These are phyloP conservation scores for Boletus huronensis DNA, from an alignment of 768 basidiomycete species.

Conservation along the genomic window DNA sequence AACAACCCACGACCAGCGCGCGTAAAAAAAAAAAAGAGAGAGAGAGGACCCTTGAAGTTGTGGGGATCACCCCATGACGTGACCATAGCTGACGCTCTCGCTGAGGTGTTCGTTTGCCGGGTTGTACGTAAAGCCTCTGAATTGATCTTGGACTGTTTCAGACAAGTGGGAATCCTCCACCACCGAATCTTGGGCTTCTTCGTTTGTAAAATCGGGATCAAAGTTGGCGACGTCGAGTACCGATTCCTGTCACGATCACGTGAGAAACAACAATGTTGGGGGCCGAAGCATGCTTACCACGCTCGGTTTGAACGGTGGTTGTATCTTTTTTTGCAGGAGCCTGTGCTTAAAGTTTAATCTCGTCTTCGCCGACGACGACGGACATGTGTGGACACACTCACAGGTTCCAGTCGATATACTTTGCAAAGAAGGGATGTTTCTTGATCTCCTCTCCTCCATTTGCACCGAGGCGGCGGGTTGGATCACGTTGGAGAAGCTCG, in stretches of 20 bases:
- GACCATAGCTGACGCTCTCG: constrained; percentile 70
- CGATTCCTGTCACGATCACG: constrained; percentile 54
- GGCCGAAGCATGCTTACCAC: constrained; percentile 55
- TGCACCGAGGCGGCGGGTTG: constrained; percentile 79
- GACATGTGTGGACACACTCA: constrained; percentile 30
- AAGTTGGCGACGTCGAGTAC: constrained; percentile 96
- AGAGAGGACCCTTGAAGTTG: neutral
- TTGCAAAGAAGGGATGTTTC: constrained; percentile 90
- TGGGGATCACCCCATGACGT: constrained; percentile 30
- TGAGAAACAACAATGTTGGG: constrained; percentile 2
- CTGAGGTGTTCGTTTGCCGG: constrained; percentile 81
- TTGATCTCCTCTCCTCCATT: constrained; percentile 96
- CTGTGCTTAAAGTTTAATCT: constrained; percentile 32
- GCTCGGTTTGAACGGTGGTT: constrained; percentile 95
- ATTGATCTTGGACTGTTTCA: constrained; percentile 96
- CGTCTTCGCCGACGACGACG: neutral
- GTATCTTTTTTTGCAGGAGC: constrained; percentile 89
- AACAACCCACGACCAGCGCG: constrained; percentile 23
- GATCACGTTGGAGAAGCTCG: constrained; percentile 86
- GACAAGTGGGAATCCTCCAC: constrained; percentile 90
- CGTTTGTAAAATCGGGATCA: constrained; percentile 95
- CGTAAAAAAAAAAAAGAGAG: neutral
- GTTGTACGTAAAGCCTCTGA: constrained; percentile 88
- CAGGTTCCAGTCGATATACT: constrained; percentile 90
- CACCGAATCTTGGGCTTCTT: constrained; percentile 92